Base-by-base conservation (phyloP, 768 basidiomycete species). In the Strobilomyces echinocephalus region DNA sequence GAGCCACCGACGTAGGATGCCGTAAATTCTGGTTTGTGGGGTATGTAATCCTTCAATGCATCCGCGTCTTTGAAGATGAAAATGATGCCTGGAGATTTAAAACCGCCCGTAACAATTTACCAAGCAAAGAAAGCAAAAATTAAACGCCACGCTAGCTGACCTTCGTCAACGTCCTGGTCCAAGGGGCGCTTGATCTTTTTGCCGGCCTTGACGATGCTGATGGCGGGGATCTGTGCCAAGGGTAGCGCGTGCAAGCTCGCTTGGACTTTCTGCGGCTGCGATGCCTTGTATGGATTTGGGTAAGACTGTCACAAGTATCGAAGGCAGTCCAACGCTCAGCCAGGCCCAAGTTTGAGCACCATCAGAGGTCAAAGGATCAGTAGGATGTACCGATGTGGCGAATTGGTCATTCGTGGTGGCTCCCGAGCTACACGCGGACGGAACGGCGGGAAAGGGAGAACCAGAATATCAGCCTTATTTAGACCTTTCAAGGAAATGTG, bases 101-200 rank as follows among this genome's bases (percentile, higher is more conserved):
- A 6, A 14, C 30, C 30, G 30, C 30, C 6, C 30, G 30, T 24
- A 26, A 40, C 15, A 5, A 30, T 14, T 28, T 4, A 7, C 15
- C 8, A 8, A n/a, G 16, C 8, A 35, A 50, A 5, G 14, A 10
- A 18, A 20, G 7, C 8, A 36, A 35, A 36, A n/a, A n/a, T n/a
- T n/a, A n/a, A n/a, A n/a, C 30, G 21, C 16, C 15, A 14, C 10
- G 24, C 24, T 14, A 21, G 28, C 40, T 14, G 18, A 69, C 67
- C 65, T 53, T 58, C 50, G 43, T 65, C 63, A 40, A 45, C 69
- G 46, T 56, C 60, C 8, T 52, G 68, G 36, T 59, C 60, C 24
- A 63, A 16, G 8, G 53, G 52, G 36, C 68, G 60, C 20, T 41
- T 56, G 38, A 65, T 28, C 31, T 30, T 63, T 6, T 30, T 45